A percentile compares a stretch with the other conserved stretches of the same genome.
phyloP scores from a whole-genome alignment of 495 filamentous ascomycete species.

The Penicillium lividum region DNA sequence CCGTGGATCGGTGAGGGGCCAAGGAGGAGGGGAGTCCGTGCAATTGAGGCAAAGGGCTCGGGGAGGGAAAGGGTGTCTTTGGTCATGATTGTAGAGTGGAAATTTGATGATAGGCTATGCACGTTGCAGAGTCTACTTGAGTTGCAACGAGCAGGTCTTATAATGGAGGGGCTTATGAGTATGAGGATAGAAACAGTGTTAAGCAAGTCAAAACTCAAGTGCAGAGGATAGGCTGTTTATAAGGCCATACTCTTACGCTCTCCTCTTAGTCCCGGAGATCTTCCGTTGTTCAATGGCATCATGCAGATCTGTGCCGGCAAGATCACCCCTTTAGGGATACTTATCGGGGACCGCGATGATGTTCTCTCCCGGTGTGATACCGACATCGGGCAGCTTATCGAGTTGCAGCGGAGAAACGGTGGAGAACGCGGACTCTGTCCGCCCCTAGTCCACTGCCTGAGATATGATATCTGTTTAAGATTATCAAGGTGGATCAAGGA shows the following conservation, averaged over 20 bases:
- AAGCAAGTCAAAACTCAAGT: not conserved
- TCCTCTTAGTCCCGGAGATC: conserved; percentile 1
- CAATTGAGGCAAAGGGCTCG: conserved; percentile 58
- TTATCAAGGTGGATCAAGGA: not conserved
- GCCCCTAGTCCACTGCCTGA: not conserved
- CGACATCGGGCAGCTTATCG: conserved; percentile 23
- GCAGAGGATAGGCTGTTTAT: not conserved
- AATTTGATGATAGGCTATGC: not conserved
- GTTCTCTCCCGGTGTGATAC: not conserved
- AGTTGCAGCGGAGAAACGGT: conserved; percentile 7
- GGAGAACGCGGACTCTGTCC: conserved; percentile 11
- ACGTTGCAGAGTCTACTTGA: not conserved
- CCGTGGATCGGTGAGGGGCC: conserved; percentile 61
- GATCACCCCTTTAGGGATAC: conserved; percentile 14
- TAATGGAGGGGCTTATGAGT: no score
- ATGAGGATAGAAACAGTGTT: not conserved
- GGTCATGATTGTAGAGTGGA: conserved; percentile 1
- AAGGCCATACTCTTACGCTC: not conserved
- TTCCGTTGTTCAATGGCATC: not conserved
- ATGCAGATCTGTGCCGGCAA: not conserved
- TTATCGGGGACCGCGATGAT: not conserved
- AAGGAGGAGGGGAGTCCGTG: conserved; percentile 54
- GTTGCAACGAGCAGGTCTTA: no score
- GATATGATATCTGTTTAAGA: not conserved
- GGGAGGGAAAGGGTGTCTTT: conserved; percentile 41